Evolutionary conservation across 1,284 basidiomycete species (phyloP), one percentile per base, ranked within the genome.

Genomic region (Pyrrhoderma lamaoense): DNA sequence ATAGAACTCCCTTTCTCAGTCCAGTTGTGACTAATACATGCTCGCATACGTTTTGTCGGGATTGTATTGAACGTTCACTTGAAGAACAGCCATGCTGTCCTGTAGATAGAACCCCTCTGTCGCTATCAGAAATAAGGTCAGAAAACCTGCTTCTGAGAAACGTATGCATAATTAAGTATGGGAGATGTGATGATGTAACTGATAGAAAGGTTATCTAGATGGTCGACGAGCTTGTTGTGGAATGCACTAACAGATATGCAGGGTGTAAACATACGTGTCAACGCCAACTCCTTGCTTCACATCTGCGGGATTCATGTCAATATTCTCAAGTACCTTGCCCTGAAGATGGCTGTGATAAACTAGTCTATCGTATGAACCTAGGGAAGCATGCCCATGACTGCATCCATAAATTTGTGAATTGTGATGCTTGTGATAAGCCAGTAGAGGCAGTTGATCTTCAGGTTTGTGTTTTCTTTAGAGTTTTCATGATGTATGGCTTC

Each of bases 11-110:
- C 2, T 89, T 92, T 60, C 67, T 80, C 16, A 76, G 89, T 27
- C 90, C 90, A 8, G 76, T 76, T 3, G 82, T 81, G 0, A 83
- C 87, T 1, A 76, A 69, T 21, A 80, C 81, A 9, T 93, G 90
- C 61, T 74, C 77, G 53, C 90, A 93, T 63, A 93, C 88, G 0
- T 93, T 93, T 65, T 93, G 90, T 64, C 70, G 70, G 19, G 80
- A 80, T 35, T 93, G 90, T 61, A 88, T 93, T 56, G 60, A 70
- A 13, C 71, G 73, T 42, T 86, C 89, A 0, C 71, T 93, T 8
- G 62, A 67, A 39, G 74, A 82, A 51, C 75, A 79, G 3, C 69
- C 72, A 1, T 78, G 82, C 57, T 93, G 90, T 63, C 90, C 90
- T n/a, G 81, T 93, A 40, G 90, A 93, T 66, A 78, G 90, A 16